Base-by-base conservation (phyloP, 2,329 filamentous ascomycete species). In the Hypoxylon sp. region DNA sequence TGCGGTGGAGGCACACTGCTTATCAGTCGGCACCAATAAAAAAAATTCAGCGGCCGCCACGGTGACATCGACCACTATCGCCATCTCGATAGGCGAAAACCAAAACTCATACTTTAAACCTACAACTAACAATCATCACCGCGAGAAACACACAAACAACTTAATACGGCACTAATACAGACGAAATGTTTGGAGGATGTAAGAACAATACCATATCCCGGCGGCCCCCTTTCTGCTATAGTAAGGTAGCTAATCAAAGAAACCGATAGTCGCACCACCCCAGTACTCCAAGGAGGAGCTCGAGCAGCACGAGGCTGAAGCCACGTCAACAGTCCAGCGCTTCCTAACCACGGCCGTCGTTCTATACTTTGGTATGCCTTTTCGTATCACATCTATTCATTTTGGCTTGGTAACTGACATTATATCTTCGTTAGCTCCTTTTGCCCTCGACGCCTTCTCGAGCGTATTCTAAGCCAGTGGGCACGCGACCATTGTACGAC, bases 331-430 rank as follows among this genome's bases (percentile, higher is more conserved):
- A 52, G 82, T 95, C 71, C 88, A 91, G 81, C 85, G 84, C 73
- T 90, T 90, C 67, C 76, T 90, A 58, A 84, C 87, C 38, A 87
- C 88, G 14, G 89, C 89, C 68, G 82, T 89, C 38, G 78, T 91
- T 51, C 84, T 96, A 50, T 95, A 95, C 77, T 81, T 96, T 65
- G 93, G 92, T 96, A 87, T 61, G 91, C 77, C 7, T n/a, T 16
- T 18, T 30, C 22, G 5, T 32, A 11, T 26, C 22, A 7, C 18
- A 36, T 28, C n/a, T 26, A 16, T 26, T 11, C 22, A 28, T 16
- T 5, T 8, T 18, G 33, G 9, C 33, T 24, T 18, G 14, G 16
- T 49, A 49, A 42, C 16, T 62, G 61, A 50, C 58, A 51, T 42
- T 26, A 9, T 54, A 42, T 53, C 46, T 24, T 11, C 33, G 32